Conservation (phyloP, 305 asterid genomes). For the Solanum aculeatissimum region DNA sequence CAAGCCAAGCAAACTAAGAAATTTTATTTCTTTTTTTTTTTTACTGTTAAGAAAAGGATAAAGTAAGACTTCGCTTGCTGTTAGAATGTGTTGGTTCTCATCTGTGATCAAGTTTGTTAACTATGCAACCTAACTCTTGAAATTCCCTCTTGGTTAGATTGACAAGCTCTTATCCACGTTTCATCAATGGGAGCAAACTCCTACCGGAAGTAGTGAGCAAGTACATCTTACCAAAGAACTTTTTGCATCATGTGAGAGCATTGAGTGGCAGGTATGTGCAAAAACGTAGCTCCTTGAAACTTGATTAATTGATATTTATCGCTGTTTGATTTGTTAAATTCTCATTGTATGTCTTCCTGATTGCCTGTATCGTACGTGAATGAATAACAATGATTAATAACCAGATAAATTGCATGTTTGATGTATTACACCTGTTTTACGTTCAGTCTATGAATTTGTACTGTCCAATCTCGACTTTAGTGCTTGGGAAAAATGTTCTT, state of each 20-base stretch:
- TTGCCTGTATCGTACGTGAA: not conserved
- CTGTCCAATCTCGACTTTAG: not conserved
- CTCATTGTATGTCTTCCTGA: not conserved
- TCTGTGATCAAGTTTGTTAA: not conserved
- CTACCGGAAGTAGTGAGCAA: slow-evolving; percentile 51
- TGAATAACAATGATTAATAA: not conserved
- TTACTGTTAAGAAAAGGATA: not conserved
- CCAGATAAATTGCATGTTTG: not conserved
- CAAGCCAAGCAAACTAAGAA: not conserved
- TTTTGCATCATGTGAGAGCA: slow-evolving; percentile 73
- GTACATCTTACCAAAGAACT: slow-evolving; percentile 58
- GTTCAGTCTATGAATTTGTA: not conserved
- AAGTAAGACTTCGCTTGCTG: not conserved
- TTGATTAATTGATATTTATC: not conserved
- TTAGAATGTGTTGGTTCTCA: not conserved
- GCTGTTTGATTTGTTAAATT: not conserved
- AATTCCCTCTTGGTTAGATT: slow-evolving; percentile 39
- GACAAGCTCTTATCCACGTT: slow-evolving; percentile 69
- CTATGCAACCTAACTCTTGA: not conserved
- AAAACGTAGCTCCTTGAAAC: not conserved
- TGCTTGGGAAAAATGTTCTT: not conserved
- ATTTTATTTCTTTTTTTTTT: not conserved
- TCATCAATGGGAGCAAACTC: slow-evolving; percentile 74
- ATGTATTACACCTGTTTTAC: not conserved
- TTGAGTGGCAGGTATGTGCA: slow-evolving; percentile 88